Evolutionary conservation across 345 rosid species (phyloP), one percentile per base, ranked within the genome.

Genomic region (Carallia pectinifolia): DNA sequence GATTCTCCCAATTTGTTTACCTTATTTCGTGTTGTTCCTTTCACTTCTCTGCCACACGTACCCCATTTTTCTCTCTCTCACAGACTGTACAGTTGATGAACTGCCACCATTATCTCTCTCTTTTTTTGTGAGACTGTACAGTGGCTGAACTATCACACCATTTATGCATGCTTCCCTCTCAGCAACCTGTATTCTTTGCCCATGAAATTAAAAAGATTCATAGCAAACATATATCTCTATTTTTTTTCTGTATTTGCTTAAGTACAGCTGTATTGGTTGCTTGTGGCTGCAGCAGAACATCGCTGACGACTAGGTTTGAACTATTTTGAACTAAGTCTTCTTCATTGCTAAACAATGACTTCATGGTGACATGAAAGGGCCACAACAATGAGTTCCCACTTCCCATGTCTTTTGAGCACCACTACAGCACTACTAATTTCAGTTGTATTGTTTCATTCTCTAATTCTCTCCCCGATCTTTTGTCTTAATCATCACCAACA

Each of bases 21-120:
- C 66, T 44, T 63, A 56, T 63, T 66, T 73, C 72, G 91, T 78
- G 39, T 79, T 76, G 90, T 90, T 86, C 84, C 80, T 90, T 82
- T 86, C 91, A 82, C 72, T 37, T 70, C 19, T 55, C 77, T 61
- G 69, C 62, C 64, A n/a, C 40, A 10, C 38, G 31, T 31, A 55
- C 47, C 65, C 37, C 71, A 23, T 63, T 61, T 61, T 61, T 53
- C 37, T 34, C 71, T 61, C 69, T 66, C 61, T 38, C 34, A 44
- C 65, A n/a, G 6, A 39, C 10, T 65, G 52, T 15, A 59, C 19
- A 38, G 63, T 15, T 31, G 39, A 19, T 44, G 7, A 36, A 50
- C 74, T 55, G 52, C 77, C 69, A 62, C 81, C 69, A 15, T 64
- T 9, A 10, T 9, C 48, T 9, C 48, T 36, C 38, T 10, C 3